phyloP scores from a whole-genome alignment of 495 filamentous ascomycete genomes.

The Penicillium diatomitis region DNA sequence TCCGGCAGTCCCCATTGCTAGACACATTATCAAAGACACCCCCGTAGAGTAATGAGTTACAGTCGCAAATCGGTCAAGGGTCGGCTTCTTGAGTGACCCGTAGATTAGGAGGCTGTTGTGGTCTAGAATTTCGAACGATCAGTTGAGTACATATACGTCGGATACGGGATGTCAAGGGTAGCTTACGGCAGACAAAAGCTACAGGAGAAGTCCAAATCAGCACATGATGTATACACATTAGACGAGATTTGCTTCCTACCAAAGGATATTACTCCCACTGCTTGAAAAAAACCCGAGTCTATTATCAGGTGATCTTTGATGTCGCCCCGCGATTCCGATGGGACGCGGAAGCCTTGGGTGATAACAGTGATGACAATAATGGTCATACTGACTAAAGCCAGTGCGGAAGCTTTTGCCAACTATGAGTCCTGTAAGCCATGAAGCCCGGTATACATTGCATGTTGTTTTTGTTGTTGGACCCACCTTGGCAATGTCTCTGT shows the following conservation, averaged over 20 bases:
- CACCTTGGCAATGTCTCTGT: slow-evolving; percentile 96
- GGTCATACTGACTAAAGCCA: slow-evolving; percentile 85
- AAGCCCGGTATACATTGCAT: neutral
- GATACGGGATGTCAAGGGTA: neutral
- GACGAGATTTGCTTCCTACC: slow-evolving; percentile 40
- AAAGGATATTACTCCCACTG: slow-evolving; percentile 95
- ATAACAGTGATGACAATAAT: slow-evolving; percentile 85
- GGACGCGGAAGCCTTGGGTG: slow-evolving; percentile 68
- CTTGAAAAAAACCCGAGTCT: slow-evolving; percentile 83
- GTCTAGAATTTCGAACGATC: slow-evolving; percentile 37
- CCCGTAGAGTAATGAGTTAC: slow-evolving; percentile 90
- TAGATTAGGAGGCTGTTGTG: slow-evolving; percentile 97
- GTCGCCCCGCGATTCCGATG: slow-evolving; percentile 57
- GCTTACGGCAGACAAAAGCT: slow-evolving; percentile 82
- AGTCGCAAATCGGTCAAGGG: slow-evolving; percentile 81
- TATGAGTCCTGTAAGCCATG: slow-evolving; percentile 22
- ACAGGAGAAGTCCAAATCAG: slow-evolving; percentile 19
- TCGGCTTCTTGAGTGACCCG: slow-evolving; percentile 87
- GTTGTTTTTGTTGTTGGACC: neutral
- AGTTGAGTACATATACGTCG: neutral
- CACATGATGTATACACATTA: neutral
- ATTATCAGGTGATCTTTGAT: slow-evolving; percentile 59
- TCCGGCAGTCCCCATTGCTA: slow-evolving; percentile 79
- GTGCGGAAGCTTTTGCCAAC: slow-evolving; percentile 88
- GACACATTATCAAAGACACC: slow-evolving; percentile 80